Conservation (phyloP, 768 basidiomycete genomes). For the Tricholoma hemisulphureum region DNA sequence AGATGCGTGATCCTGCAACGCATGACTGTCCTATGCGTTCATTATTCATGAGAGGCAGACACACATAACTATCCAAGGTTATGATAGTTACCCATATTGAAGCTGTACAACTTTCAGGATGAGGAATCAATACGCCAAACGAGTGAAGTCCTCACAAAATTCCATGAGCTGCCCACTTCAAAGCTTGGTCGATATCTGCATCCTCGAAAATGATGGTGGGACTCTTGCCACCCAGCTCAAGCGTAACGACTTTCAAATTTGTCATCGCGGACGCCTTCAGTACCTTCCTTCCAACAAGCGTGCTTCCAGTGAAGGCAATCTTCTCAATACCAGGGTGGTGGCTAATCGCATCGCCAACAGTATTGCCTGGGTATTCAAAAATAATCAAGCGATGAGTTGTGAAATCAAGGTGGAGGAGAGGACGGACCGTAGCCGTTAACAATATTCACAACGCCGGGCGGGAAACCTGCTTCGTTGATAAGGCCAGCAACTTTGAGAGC, state of each 20-base stretch:
- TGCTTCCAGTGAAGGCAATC: conserved; percentile 84
- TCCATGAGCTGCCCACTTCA: conserved; percentile 68
- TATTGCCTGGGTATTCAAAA: no score
- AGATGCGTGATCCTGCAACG: conserved; percentile 80
- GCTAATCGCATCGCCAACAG: conserved; percentile 59
- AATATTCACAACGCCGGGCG: conserved; percentile 67
- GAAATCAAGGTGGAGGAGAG: no score
- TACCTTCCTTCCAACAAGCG: conserved; percentile 72
- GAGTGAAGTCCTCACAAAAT: conserved; percentile 65
- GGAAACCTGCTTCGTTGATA: conserved; percentile 62
- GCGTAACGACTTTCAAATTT: conserved; percentile 81
- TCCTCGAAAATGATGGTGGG: conserved; percentile 70
- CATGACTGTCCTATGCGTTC: conserved; percentile 57
- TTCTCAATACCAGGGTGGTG: conserved; percentile 58
- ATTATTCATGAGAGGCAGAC: background rate
- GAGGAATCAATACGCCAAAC: no score
- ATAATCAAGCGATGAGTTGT: conserved; percentile 35
- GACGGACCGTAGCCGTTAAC: conserved; percentile 50
- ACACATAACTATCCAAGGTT: background rate
- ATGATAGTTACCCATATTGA: conserved; percentile 26
- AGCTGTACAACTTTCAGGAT: conserved; percentile 4
- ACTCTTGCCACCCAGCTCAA: conserved; percentile 79
- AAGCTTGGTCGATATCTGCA: conserved; percentile 66
- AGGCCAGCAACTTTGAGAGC: conserved; percentile 51
- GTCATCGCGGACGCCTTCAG: conserved; percentile 74